Evolutionary conservation across 2,329 filamentous ascomycete species (phyloP).

Genomic region (Nigrospora osmanthi): DNA sequence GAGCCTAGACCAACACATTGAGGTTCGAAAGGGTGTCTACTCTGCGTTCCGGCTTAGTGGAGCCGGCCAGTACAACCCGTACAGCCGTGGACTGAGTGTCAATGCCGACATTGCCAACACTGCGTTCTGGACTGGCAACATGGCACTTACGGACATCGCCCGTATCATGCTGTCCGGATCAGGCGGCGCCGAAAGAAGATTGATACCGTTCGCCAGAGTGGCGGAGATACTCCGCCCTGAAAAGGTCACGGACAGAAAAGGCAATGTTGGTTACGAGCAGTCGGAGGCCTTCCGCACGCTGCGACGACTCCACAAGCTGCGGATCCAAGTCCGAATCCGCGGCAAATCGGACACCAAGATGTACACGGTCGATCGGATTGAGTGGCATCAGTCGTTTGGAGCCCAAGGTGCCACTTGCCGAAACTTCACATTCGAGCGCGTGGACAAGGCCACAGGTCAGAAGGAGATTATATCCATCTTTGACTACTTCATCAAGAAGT

Average conservation of each 20-base stretch:
- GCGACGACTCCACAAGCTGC: constrained; percentile 44
- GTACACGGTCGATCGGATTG: constrained; percentile 45
- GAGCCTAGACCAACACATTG: constrained; percentile 56
- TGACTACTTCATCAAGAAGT: constrained; percentile 49
- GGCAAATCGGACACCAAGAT: constrained; percentile 37
- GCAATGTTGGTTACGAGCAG: constrained; percentile 17
- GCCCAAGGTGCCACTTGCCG: constrained; percentile 38
- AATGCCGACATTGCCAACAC: constrained; percentile 91
- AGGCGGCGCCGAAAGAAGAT: constrained; percentile 18
- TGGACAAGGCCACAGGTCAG: constrained; percentile 24
- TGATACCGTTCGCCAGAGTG: constrained; percentile 15
- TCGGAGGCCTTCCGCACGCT: constrained; percentile 49
- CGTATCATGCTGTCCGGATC: constrained; percentile 8
- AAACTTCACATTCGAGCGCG: constrained; percentile 48
- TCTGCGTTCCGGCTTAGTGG: constrained; percentile 73
- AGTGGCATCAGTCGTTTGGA: constrained; percentile 35
- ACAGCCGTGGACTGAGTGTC: constrained; percentile 59
- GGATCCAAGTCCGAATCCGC: constrained; percentile 48
- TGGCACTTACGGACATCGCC: constrained; percentile 29
- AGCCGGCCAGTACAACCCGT: constrained; percentile 19
- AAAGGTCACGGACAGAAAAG: constrained; percentile 8
- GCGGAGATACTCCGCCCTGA: constrained; percentile 26
- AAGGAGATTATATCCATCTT: constrained; percentile 28
- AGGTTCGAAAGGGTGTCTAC: constrained; percentile 85
- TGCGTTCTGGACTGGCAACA: constrained; percentile 63